Conservation (phyloP, 1,284 basidiomycete species). For the Puccinia horiana region DNA sequence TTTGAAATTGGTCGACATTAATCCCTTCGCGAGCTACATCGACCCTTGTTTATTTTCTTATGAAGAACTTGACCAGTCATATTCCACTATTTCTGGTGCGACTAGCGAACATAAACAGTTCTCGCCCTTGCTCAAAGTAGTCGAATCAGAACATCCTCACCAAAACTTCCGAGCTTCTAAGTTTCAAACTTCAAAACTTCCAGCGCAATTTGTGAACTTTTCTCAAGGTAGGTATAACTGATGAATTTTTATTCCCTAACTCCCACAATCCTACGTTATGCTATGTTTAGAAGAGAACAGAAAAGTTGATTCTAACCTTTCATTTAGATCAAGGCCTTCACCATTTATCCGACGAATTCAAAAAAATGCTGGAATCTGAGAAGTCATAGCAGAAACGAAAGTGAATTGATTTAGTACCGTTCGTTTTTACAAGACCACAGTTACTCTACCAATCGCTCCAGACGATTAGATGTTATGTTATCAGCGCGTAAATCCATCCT, state of each 20-base stretch:
- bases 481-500: too few species aligned
- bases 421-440: background rate
- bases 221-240: slow-evolving; percentile 25
- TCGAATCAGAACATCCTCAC: slow-evolving; percentile 29
- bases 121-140: background rate
- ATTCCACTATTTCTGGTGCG: background rate
- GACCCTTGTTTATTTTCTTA: slow-evolving; percentile 84
- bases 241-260: too few species aligned
- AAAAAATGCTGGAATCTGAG: slow-evolving; percentile 12
- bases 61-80: slow-evolving; percentile 65
- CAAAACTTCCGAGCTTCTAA: slow-evolving; percentile 29
- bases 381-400: background rate
- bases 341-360: slow-evolving; percentile 13
- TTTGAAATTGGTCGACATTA: slow-evolving; percentile 75
- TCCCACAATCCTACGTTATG: background rate
- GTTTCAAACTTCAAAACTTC: slow-evolving; percentile 34
- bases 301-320: background rate
- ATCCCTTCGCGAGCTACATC: slow-evolving; percentile 79
- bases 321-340: slow-evolving; percentile 8
- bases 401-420: background rate
- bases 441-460: background rate
- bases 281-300: background rate
- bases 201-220: slow-evolving; percentile 21
- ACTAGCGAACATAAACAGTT: background rate
- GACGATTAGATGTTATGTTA: background rate